Percentiles rank a stretch among this genome's conserved stretches.
These are phyloP conservation scores for Plasmodium billcollinsi DNA, from an alignment of 169 alveolate genomes.

Conservation along the genomic window DNA sequence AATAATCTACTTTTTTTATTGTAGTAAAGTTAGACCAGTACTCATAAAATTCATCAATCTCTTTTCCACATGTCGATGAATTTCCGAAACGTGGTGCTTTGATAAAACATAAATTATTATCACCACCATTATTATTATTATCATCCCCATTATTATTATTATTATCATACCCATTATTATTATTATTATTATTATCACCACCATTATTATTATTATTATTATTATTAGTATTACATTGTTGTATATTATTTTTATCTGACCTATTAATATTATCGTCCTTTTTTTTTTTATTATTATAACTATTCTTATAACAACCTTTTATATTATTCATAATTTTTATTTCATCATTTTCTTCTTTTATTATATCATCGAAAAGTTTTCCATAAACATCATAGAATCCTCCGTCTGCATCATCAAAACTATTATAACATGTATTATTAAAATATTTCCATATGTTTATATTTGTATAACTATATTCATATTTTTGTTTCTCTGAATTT, in stretches of 20 bases:
- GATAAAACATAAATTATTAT: not conserved
- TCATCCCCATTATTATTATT: not conserved
- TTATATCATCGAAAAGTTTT: constrained; percentile 85
- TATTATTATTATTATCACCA: constrained; percentile 84
- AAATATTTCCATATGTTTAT: constrained; percentile 87
- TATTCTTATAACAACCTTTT: not conserved
- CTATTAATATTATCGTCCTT: not conserved
- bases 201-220: too few species aligned
- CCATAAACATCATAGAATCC: constrained; percentile 87
- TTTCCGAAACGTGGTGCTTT: constrained; percentile 84
- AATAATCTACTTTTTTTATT: constrained; percentile 79
- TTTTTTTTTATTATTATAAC: constrained; percentile 35
- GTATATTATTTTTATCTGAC: too few species aligned
- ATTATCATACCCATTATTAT: constrained; percentile 20
- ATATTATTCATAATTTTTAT: constrained; percentile 75
- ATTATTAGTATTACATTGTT: too few species aligned
- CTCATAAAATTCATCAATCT: constrained; percentile 85
- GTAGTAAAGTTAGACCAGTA: constrained; percentile 89
- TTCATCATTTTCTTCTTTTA: constrained; percentile 77
- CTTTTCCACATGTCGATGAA: constrained; percentile 79
- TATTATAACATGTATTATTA: constrained; percentile 63
- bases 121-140: not conserved
- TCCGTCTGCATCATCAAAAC: constrained; percentile 83
- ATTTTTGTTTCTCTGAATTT: not conserved
- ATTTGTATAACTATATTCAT: constrained; percentile 70